Conservation (phyloP, 2,329 filamentous ascomycete species). For the Verticillium zaregamsianum region DNA sequence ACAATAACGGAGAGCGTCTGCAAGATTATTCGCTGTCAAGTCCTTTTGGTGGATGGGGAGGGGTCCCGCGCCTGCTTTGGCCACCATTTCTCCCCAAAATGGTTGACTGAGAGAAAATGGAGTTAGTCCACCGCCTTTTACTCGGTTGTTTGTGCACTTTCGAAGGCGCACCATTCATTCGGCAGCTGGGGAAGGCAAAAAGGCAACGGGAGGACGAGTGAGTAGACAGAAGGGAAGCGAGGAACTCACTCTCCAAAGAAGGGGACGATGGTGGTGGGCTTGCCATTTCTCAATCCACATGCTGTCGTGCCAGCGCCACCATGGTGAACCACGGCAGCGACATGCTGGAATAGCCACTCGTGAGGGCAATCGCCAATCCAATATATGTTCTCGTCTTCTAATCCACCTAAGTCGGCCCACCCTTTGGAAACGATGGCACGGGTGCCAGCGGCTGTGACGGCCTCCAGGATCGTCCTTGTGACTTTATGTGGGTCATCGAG, state of each 20-base stretch:
- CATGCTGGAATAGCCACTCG: constrained; percentile 82
- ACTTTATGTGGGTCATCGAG: constrained; percentile 70
- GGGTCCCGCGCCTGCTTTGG: constrained; percentile 67
- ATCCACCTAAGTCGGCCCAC: constrained; percentile 79
- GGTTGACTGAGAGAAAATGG: constrained; percentile 43
- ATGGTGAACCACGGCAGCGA: constrained; percentile 81
- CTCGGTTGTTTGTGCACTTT: too few species aligned
- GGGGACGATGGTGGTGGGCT: constrained; percentile 77
- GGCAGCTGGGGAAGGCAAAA: too few species aligned
- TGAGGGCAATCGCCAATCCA: constrained; percentile 85
- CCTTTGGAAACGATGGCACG: constrained; percentile 81
- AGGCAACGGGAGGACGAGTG: too few species aligned
- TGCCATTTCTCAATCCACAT: constrained; percentile 73
- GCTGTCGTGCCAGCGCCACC: constrained; percentile 86
- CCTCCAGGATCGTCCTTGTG: constrained; percentile 68
- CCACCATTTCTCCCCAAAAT: constrained; percentile 78
- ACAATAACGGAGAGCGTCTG: constrained; percentile 58
- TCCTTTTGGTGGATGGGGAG: constrained; percentile 65
- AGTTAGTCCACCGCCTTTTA: too few species aligned
- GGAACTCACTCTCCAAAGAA: constrained; percentile 67
- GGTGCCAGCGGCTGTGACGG: constrained; percentile 61
- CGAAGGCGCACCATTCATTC: too few species aligned
- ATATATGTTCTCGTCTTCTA: constrained; percentile 73
- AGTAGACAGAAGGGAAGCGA: neutral
- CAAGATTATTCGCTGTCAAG: constrained; percentile 62